phyloP scores from a whole-genome alignment of 768 basidiomycete genomes.

The Lentinus brumalis region DNA sequence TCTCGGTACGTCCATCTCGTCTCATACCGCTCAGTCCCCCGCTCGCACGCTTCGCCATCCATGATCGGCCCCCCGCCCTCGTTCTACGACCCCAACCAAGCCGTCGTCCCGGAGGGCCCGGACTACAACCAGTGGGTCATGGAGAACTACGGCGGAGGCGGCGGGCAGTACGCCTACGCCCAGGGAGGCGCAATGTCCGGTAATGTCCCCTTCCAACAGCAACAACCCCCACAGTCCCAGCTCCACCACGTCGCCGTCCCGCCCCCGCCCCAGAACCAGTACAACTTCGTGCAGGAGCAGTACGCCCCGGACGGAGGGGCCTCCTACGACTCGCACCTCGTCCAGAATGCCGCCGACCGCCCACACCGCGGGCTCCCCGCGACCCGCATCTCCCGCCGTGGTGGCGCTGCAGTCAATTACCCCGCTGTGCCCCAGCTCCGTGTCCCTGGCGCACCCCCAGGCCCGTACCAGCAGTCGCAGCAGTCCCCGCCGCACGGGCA shows the following conservation, averaged over 20 bases:
- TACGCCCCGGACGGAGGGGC: slow-evolving; percentile 3
- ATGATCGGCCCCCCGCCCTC: slow-evolving; percentile 27
- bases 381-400: slow-evolving; percentile 6
- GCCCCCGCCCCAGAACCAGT: slow-evolving; percentile 18
- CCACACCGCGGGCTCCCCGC: slow-evolving; percentile 19
- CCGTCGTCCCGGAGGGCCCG: slow-evolving; percentile 14
- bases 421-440: slow-evolving; percentile 9
- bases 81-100: slow-evolving; percentile 25
- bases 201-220: slow-evolving; percentile 16
- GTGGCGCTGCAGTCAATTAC: slow-evolving; percentile 6
- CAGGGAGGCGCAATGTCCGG: slow-evolving; percentile 8
- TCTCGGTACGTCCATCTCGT: neutral
- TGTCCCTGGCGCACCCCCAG: slow-evolving; percentile 3
- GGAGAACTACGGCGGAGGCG: slow-evolving; percentile 12
- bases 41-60: slow-evolving; percentile 7
- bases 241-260: slow-evolving; percentile 16
- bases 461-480: slow-evolving; percentile 7
- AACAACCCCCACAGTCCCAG: slow-evolving; percentile 1
- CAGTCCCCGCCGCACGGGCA: slow-evolving; percentile 9
- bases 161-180: slow-evolving; percentile 8
- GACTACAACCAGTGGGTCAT: slow-evolving; percentile 26
- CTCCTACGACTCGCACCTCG: slow-evolving; percentile 10
- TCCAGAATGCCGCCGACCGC: slow-evolving; percentile 10
- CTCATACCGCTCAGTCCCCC: neutral
- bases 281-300: slow-evolving; percentile 19